These are phyloP conservation scores for Daphne laureola DNA, from an alignment of 441 rosid species.

Conservation along the genomic window DNA sequence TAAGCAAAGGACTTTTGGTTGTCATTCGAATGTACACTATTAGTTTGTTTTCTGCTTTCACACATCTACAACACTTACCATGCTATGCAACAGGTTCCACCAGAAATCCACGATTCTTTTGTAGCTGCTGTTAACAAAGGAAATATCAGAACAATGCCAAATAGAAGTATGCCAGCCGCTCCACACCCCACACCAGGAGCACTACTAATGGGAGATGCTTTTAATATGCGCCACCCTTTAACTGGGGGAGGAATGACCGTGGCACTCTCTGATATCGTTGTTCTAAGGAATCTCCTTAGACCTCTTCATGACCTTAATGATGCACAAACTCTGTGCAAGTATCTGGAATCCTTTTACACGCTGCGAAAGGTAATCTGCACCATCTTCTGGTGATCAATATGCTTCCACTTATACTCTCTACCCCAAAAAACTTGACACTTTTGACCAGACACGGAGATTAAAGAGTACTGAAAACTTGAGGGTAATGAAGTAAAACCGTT, in stretches of 20 bases:
- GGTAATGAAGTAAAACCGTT: too few relatives aligned
- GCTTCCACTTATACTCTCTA: neutral
- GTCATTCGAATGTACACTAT: conserved; percentile 1
- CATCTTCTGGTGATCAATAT: neutral
- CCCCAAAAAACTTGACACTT: too few relatives aligned
- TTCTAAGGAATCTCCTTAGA: conserved; percentile 63
- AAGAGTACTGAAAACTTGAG: too few relatives aligned
- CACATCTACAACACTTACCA: conserved; percentile 9
- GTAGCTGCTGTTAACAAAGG: conserved; percentile 72
- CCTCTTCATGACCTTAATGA: conserved; percentile 60
- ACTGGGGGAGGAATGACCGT: conserved; percentile 99
- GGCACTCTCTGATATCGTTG: conserved; percentile 78
- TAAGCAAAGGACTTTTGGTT: neutral
- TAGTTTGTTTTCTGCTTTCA: neutral
- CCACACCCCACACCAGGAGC: conserved; percentile 92
- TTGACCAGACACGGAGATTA: too few relatives aligned
- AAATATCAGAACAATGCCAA: conserved; percentile 80
- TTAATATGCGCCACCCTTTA: conserved; percentile 96
- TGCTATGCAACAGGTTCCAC: conserved; percentile 51
- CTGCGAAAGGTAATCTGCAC: conserved; percentile 59
- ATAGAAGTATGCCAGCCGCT: conserved; percentile 92
- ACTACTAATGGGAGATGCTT: conserved; percentile 84
- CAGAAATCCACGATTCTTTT: conserved; percentile 57
- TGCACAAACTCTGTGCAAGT: conserved; percentile 58
- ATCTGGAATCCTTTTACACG: conserved; percentile 86